phyloP scores from a whole-genome alignment of 2,329 filamentous ascomycete species.

The Gaeumannomyces sp. region DNA sequence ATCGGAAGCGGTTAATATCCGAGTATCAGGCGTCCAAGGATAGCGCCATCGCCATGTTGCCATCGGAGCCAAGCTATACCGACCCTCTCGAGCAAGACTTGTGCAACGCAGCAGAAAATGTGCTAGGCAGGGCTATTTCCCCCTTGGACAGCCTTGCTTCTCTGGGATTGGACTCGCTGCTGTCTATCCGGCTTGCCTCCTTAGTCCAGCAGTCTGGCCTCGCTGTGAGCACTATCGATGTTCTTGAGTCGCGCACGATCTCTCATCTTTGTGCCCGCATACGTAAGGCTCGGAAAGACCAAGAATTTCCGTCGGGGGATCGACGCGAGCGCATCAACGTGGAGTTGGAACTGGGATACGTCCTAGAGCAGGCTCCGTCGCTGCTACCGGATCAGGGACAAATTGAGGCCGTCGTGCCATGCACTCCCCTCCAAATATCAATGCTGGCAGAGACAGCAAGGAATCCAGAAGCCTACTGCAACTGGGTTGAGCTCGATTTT shows the following conservation, averaged over 20 bases:
- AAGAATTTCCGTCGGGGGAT: too few relatives aligned
- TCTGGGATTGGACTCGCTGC: conserved; percentile 35
- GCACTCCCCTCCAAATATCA: conserved; percentile 67
- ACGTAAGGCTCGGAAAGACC: background rate
- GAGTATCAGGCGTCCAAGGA: conserved; percentile 37
- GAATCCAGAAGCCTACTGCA: conserved; percentile 63
- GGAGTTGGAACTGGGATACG: background rate
- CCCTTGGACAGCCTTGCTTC: conserved; percentile 25
- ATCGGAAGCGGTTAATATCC: conserved; percentile 57
- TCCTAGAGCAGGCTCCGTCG: conserved; percentile 12
- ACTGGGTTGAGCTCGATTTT: conserved; percentile 64
- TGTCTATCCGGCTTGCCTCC: conserved; percentile 51
- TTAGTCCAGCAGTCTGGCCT: conserved; percentile 52
- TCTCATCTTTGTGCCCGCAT: conserved; percentile 18
- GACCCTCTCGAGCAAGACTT: conserved; percentile 29
- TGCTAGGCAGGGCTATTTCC: conserved; percentile 22
- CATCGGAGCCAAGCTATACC: background rate
- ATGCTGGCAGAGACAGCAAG: conserved; percentile 72
- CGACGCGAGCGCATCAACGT: background rate
- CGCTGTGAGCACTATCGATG: conserved; percentile 47
- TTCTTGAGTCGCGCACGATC: conserved; percentile 52
- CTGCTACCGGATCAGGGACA: conserved; percentile 7
- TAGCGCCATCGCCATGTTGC: background rate
- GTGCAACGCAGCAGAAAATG: conserved; percentile 23
- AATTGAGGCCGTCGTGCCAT: conserved; percentile 32